A percentile compares a stretch with the other conserved stretches of the same genome.
Evolutionary conservation across 2,329 filamentous ascomycete genomes (phyloP).

Genomic region (Tolypocladium cylindrosporum): DNA sequence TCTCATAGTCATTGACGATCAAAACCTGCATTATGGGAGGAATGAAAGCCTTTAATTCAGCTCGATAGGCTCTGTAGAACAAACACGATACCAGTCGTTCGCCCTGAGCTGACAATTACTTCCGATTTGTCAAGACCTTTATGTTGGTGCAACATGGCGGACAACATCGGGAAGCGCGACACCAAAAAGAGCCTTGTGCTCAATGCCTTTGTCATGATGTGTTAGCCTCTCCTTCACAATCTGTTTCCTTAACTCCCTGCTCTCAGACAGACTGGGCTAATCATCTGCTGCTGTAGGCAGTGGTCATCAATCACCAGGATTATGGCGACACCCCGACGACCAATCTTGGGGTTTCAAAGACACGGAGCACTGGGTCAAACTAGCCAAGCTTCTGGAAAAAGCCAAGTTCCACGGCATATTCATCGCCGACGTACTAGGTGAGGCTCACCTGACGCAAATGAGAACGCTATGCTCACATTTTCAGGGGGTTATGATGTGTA

Average conservation of each 20-base stretch:
- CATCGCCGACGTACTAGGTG: conserved; percentile 53
- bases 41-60: no score
- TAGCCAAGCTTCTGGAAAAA: conserved; percentile 16
- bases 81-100: no score
- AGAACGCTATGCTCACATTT: no score
- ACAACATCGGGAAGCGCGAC: background rate
- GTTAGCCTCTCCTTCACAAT: conserved; percentile 9
- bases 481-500: conserved; percentile 61
- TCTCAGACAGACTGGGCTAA: no score
- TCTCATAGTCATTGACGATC: no score
- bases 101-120: no score
- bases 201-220: conserved; percentile 33
- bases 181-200: conserved; percentile 29
- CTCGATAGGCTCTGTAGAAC: no score
- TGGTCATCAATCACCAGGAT: conserved; percentile 35
- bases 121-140: background rate
- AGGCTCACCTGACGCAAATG: background rate
- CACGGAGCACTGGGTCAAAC: conserved; percentile 48
- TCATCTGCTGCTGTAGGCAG: conserved; percentile 14
- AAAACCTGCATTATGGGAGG: no score
- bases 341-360: conserved; percentile 51
- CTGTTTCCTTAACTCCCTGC: no score
- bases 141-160: background rate
- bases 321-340: conserved; percentile 55
- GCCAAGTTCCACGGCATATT: background rate